A percentile compares a stretch with the other conserved stretches of the same genome.
phyloP scores from a whole-genome alignment of 345 rosid species.

The Melaleuca quinquenervia region DNA sequence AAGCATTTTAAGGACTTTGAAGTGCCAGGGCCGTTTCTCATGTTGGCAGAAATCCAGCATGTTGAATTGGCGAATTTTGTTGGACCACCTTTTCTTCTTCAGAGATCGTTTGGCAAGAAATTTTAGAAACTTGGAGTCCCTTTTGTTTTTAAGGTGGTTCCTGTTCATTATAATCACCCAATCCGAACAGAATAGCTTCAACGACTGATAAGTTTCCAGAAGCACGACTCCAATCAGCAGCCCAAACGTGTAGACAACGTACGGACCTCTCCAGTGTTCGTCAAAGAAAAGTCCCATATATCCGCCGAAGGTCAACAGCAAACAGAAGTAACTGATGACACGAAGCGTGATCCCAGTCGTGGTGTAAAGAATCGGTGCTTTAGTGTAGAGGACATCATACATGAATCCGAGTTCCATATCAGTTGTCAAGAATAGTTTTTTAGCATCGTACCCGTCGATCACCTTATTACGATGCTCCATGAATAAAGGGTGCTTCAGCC shows the following conservation, averaged over 20 bases:
- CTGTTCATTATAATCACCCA: neutral
- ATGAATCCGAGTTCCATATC: conserved; percentile 2
- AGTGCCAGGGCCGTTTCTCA: neutral
- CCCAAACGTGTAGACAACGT: neutral
- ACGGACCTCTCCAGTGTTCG: neutral
- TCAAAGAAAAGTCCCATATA: neutral
- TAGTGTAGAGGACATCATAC: conserved; percentile 8
- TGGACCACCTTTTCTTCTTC: neutral
- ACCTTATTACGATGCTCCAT: neutral
- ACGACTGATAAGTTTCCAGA: neutral
- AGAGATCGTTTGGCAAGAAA: neutral
- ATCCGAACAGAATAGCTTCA: neutral
- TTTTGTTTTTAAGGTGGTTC: neutral
- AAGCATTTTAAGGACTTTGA: neutral
- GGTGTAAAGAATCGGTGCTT: neutral
- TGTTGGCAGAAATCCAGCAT: neutral
- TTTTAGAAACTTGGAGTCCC: neutral
- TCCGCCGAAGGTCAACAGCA: neutral
- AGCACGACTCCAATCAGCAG: neutral
- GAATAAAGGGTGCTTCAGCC: neutral
- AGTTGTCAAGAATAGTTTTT: neutral
- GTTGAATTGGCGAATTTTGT: neutral
- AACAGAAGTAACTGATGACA: neutral
- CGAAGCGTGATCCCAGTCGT: neutral
- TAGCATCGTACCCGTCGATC: neutral